phyloP scores from a whole-genome alignment of 2,329 filamentous ascomycete genomes.

The Trichoderma sp. region DNA sequence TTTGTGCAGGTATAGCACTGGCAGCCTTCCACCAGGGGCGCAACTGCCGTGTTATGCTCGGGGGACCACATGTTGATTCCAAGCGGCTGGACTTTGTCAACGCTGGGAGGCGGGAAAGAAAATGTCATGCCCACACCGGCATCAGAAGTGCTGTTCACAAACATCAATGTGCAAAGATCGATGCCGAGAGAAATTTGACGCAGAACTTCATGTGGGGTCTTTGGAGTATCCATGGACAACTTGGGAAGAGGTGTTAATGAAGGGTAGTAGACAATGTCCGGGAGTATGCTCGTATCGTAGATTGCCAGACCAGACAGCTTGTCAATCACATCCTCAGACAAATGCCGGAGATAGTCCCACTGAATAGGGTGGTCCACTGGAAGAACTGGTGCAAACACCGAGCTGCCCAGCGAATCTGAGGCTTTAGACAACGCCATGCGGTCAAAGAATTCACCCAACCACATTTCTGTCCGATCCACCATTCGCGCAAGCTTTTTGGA shows the following conservation, averaged over 20 bases:
- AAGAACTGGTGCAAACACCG: conserved; percentile 67
- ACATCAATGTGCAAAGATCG: conserved; percentile 77
- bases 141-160: conserved; percentile 74
- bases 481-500: conserved; percentile 79
- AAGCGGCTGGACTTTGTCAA: conserved; percentile 49
- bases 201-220: conserved; percentile 75
- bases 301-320: conserved; percentile 71
- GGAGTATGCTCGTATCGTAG: conserved; percentile 71
- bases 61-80: conserved; percentile 78
- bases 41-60: conserved; percentile 61
- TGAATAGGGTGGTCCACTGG: conserved; percentile 76
- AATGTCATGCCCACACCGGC: conserved; percentile 84
- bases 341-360: conserved; percentile 73
- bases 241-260: conserved; percentile 66
- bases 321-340: conserved; percentile 63
- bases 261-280: conserved; percentile 60
- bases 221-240: conserved; percentile 70
- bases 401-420: conserved; percentile 36
- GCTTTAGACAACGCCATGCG: conserved; percentile 33
- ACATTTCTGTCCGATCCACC: conserved; percentile 81
- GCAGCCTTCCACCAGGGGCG: conserved; percentile 65
- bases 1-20: conserved; percentile 79
- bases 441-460: conserved; percentile 69
- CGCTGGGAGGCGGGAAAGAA: conserved; percentile 58
- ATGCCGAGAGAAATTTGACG: conserved; percentile 74